Evolutionary conservation across 1,284 basidiomycete species (phyloP), one percentile per base, ranked within the genome.

Genomic region (Hymenochaete sp.): DNA sequence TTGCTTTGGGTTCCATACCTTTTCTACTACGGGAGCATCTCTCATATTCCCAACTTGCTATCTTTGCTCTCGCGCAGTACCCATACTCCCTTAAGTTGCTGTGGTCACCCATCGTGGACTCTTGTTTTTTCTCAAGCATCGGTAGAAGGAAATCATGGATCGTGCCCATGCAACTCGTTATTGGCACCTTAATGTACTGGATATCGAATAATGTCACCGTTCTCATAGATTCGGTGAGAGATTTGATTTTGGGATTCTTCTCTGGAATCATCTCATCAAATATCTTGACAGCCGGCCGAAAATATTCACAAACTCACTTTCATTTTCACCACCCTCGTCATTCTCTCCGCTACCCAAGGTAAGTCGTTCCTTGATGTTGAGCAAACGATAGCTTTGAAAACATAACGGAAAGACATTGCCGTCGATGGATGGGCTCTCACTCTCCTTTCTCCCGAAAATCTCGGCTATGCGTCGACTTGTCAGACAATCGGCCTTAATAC

Each of bases 371-470:
- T 26, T 19, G 26, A 22, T 25, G 19, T 40, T 45, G 8, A 37
- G 18, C 33, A 42, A n/a, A 35, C 4, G 5, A 16, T 8, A 6
- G 13, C 35, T 36, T 38, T 57, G 24, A 50, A 56, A 9, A 53
- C 21, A 9, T 36, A 6, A 45, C 32, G 37, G 44, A 24, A 52
- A 89, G 95, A 98, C 62, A 98, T 98, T 52, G 95, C 95, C 38
- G 95, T 98, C 14, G 95, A 98, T 59, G 95, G 93, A 32, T 99
- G 96, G 96, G 96, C 96, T 6, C 74, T 98, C 44, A 98, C 93
- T 2, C 78, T 99, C 36, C 79, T 99, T 44, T 98, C 95, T 1
- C 82, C 92, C 52, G 93, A 95, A 53, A 96, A 93, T 59, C 68
- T 98, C 32, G 91, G 92, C 16, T 99, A 96, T 59, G 96, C 96